Conservation (phyloP, 2,329 filamentous ascomycete genomes). For the Phyllosticta citriasiana region DNA sequence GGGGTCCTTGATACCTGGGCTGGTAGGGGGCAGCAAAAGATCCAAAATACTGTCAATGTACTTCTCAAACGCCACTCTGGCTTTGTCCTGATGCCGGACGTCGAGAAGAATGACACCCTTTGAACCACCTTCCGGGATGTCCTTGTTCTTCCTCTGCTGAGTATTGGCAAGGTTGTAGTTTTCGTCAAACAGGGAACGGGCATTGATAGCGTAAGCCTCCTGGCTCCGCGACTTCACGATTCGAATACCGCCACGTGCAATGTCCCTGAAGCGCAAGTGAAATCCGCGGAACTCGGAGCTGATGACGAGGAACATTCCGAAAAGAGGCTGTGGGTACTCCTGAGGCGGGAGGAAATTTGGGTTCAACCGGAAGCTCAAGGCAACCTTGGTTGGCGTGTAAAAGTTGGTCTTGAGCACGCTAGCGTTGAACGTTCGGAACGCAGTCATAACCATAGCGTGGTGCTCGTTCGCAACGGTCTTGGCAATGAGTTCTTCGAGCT, state of each 20-base stretch:
- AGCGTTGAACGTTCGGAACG: constrained; percentile 92
- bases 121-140: constrained; percentile 94
- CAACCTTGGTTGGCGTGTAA: constrained; percentile 97
- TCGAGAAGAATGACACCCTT: constrained; percentile 97
- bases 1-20: constrained; percentile 96
- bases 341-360: constrained; percentile 78
- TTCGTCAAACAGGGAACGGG: constrained; percentile 91
- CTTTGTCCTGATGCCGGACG: constrained; percentile 87
- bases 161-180: constrained; percentile 98
- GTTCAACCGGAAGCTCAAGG: constrained; percentile 89
- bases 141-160: constrained; percentile 99
- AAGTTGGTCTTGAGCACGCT: constrained; percentile 93
- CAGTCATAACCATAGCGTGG: constrained; percentile 95
- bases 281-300: constrained; percentile 94
- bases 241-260: constrained; percentile 90
- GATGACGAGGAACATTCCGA: constrained; percentile 98
- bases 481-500: constrained; percentile 30
- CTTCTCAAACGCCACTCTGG: constrained; percentile 90
- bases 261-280: constrained; percentile 94
- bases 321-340: constrained; percentile 88
- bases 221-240: constrained; percentile 97
- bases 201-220: constrained; percentile 94
- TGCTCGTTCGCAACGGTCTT: constrained; percentile 62
- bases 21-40: constrained; percentile 76
- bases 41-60: constrained; percentile 99